Base-by-base conservation (phyloP, 441 rosid species). In the Croton setiger region DNA sequence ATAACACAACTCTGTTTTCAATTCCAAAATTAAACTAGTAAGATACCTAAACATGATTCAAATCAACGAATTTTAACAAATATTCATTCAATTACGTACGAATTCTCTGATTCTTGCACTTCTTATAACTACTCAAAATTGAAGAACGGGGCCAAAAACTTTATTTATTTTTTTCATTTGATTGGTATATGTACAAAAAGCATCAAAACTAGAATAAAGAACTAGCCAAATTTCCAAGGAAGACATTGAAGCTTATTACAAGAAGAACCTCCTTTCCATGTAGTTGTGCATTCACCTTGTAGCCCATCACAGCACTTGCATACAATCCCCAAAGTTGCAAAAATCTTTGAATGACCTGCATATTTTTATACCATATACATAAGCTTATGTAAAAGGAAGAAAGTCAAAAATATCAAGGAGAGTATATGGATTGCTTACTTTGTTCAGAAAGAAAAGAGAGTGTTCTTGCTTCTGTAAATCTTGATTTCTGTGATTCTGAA, bases 161-260 rank as follows among this genome's bases (percentile, higher is more conserved):
- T n/a, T n/a, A n/a, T n/a, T n/a, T n/a, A n/a, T n/a, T n/a, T n/a
- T n/a, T n/a, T n/a, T n/a, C n/a, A n/a, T n/a, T n/a, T n/a, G n/a
- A n/a, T n/a, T n/a, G n/a, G n/a, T n/a, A n/a, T n/a, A n/a, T n/a
- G n/a, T n/a, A n/a, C n/a, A n/a, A n/a, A n/a, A n/a, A n/a, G n/a
- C n/a, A n/a, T n/a, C n/a, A n/a, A n/a, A n/a, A n/a, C n/a, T n/a
- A n/a, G n/a, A n/a, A n/a, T n/a, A n/a, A n/a, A n/a, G n/a, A n/a
- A n/a, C 75, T 73, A 75, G n/a, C 44, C 3, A 13, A 69, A 67
- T 64, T 80, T 86, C 90, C 90, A 86, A 0, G 90, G 90, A 36
- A 70, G 67, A 43, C 87, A 86, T 63, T 77, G 74, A 39, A 82
- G 77, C 48, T 79, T 70, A 31, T 75, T 70, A 77, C 90, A n/a